Conservation (phyloP, 2,329 filamentous ascomycete genomes). For the Dothistroma septosporum region DNA sequence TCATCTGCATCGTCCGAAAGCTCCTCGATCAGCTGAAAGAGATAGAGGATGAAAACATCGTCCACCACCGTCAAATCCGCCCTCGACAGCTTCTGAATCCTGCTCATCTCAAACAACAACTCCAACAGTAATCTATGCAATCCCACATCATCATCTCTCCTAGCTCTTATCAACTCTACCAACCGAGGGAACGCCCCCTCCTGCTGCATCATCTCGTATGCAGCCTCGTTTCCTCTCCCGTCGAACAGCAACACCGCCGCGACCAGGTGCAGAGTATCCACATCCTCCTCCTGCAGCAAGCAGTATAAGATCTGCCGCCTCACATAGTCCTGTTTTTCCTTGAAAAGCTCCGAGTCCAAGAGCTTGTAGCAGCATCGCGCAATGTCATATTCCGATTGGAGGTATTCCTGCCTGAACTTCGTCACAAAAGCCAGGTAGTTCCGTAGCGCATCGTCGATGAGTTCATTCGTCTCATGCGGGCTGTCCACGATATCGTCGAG, state of each 20-base stretch:
- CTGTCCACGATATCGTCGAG: conserved; percentile 62
- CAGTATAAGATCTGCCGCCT: conserved; percentile 90
- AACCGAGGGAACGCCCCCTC: conserved; percentile 81
- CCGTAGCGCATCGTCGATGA: conserved; percentile 81
- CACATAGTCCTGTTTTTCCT: conserved; percentile 74
- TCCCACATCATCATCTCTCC: conserved; percentile 59
- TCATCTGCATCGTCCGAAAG: conserved; percentile 83
- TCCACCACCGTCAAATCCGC: conserved; percentile 68
- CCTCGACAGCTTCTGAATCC: conserved; percentile 74
- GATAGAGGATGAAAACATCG: conserved; percentile 76
- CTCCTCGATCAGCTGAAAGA: conserved; percentile 84
- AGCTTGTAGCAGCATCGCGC: conserved; percentile 75
- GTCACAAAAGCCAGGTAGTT: conserved; percentile 77
- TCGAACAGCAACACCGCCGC: conserved; percentile 82
- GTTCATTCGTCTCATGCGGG: conserved; percentile 57
- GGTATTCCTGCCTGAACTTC: conserved; percentile 68
- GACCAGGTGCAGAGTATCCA: conserved; percentile 73
- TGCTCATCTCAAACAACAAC: conserved; percentile 92
- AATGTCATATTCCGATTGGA: conserved; percentile 73
- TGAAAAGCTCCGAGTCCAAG: conserved; percentile 70
- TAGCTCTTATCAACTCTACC: conserved; percentile 71
- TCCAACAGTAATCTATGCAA: conserved; percentile 80
- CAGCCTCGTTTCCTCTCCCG: conserved; percentile 70
- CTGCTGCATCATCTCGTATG: conserved; percentile 81
- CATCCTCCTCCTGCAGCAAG: conserved; percentile 79